These are phyloP conservation scores for Suillus ampliporus DNA, from an alignment of 768 basidiomycete species.

Conservation along the genomic window DNA sequence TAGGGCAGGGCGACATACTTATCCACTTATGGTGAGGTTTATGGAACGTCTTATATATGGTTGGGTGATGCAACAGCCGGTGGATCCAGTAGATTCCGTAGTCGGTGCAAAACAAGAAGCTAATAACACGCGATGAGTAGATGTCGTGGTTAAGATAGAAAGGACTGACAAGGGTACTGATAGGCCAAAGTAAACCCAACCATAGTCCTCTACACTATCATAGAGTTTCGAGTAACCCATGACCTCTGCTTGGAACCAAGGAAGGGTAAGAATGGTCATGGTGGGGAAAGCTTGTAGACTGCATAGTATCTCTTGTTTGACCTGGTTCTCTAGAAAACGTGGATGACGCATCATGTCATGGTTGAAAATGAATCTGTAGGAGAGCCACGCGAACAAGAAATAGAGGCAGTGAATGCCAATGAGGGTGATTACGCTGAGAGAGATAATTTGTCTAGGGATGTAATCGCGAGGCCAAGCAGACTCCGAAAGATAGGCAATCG, in stretches of 20 bases:
- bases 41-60: slow-evolving; percentile 88
- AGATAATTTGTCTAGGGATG: slow-evolving; percentile 76
- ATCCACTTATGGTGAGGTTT: slow-evolving; percentile 99
- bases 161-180: slow-evolving; percentile 68
- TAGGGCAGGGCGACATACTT: slow-evolving; percentile 56
- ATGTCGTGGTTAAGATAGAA: background rate
- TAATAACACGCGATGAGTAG: slow-evolving; percentile 27
- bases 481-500: slow-evolving; percentile 42
- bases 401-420: slow-evolving; percentile 87
- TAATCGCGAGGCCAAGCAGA: slow-evolving; percentile 90
- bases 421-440: slow-evolving; percentile 72
- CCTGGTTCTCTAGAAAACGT: slow-evolving; percentile 89
- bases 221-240: slow-evolving; percentile 85
- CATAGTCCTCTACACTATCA: slow-evolving; percentile 78
- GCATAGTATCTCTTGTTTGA: slow-evolving; percentile 74
- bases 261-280: slow-evolving; percentile 86
- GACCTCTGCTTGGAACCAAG: slow-evolving; percentile 94
- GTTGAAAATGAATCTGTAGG: slow-evolving; percentile 90
- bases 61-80: slow-evolving; percentile 83
- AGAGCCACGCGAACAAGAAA: slow-evolving; percentile 84
- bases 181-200: slow-evolving; percentile 71
- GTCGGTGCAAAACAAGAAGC: slow-evolving; percentile 89
- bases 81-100: slow-evolving; percentile 98
- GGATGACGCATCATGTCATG: slow-evolving; percentile 96
- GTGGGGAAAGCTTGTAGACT: slow-evolving; percentile 80